These are phyloP conservation scores for Ustilago esculenta DNA, from an alignment of 1,284 basidiomycete genomes.

Conservation along the genomic window DNA sequence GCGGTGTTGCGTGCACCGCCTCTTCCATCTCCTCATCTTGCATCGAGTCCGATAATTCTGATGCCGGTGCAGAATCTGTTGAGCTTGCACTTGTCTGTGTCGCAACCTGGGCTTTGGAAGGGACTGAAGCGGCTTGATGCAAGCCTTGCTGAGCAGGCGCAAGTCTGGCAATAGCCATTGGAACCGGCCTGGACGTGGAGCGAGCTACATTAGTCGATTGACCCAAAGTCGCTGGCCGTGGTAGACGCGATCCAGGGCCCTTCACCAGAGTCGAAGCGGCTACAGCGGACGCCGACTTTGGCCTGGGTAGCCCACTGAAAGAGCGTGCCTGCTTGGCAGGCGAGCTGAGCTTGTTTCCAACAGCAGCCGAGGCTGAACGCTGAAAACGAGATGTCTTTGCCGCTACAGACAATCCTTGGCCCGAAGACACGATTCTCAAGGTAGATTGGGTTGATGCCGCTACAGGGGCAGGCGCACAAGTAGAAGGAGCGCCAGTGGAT, in stretches of 20 bases:
- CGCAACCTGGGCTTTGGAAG: background rate
- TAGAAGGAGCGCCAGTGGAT: background rate
- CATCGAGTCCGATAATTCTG: background rate
- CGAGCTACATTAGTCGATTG: constrained; percentile 1
- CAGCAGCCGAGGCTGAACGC: constrained; percentile 21
- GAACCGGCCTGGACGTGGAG: constrained; percentile 18
- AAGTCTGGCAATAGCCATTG: constrained; percentile 39
- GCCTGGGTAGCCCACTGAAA: constrained; percentile 32
- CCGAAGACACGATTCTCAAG: constrained; percentile 1
- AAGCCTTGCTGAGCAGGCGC: constrained; percentile 18
- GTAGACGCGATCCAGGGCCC: constrained; percentile 33
- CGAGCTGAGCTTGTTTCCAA: constrained; percentile 12
- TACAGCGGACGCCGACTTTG: constrained; percentile 7
- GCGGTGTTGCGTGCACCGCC: background rate
- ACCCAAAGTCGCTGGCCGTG: constrained; percentile 23
- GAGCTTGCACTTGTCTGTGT: background rate
- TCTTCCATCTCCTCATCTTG: background rate
- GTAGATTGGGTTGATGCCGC: background rate
- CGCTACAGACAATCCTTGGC: constrained; percentile 25
- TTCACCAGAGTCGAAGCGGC: background rate
- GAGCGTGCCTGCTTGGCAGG: constrained; percentile 25
- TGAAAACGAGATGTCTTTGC: constrained; percentile 30
- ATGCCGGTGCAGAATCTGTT: background rate
- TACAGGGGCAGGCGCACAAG: background rate
- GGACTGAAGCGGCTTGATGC: background rate